phyloP scores from a whole-genome alignment of 2,329 filamentous ascomycete species.

The Colletotrichum coccodes region DNA sequence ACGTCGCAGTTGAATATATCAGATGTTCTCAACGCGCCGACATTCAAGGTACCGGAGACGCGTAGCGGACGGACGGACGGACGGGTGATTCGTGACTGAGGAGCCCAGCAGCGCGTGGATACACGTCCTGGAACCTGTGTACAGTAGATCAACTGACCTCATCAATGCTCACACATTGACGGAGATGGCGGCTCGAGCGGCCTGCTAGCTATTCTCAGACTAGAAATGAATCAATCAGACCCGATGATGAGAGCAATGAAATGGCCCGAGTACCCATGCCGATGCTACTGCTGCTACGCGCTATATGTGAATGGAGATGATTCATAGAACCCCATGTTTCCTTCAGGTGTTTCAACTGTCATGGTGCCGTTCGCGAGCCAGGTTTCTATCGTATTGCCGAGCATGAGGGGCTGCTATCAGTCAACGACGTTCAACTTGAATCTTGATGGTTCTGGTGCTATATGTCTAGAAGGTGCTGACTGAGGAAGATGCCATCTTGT shows the following conservation, averaged over 20 bases:
- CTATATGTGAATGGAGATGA: constrained; percentile 2
- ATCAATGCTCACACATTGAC: constrained; percentile 6
- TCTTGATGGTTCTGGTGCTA: not conserved
- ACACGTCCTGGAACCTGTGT: not conserved
- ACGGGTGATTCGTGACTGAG: not conserved
- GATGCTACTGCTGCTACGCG: not conserved
- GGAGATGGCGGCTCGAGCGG: constrained; percentile 14
- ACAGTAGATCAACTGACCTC: not conserved
- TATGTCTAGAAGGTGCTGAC: not conserved
- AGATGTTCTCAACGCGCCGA: constrained; percentile 1
- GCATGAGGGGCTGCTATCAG: not conserved
- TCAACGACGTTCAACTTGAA: not conserved
- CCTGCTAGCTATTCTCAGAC: constrained; percentile 15
- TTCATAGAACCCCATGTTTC: constrained; percentile 15
- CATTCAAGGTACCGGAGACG: not conserved
- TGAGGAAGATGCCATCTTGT: not conserved
- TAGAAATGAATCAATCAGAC: not conserved
- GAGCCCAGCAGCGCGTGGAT: not conserved
- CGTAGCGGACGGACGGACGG: not conserved
- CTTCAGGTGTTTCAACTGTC: constrained; percentile 9
- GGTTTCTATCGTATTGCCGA: not conserved
- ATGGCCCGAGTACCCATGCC: not conserved
- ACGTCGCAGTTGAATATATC: not conserved
- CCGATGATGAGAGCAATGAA: constrained; percentile 8
- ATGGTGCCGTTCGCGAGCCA: constrained; percentile 1